Base-by-base conservation (phyloP, 352 stramenopile species). In the Blastocystis hominis region DNA sequence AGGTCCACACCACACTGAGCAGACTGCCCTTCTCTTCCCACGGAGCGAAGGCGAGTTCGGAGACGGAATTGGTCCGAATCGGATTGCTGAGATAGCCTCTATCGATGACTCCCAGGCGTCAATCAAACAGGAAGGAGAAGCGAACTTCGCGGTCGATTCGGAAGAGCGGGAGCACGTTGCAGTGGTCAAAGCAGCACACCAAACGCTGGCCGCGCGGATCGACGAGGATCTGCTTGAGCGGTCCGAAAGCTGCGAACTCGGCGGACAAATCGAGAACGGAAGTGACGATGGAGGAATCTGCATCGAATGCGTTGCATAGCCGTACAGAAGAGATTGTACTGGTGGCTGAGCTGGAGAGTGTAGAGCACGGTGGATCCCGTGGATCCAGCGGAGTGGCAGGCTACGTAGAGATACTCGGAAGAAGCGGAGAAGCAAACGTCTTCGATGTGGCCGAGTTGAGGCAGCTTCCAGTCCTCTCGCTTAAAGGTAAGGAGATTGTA, bases 331-430 rank as follows among this genome's bases (percentile, higher is more conserved):
- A 42, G 17, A 46, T 80, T 80, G 40, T 61, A 24, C 13, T 80
- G 50, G 30, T 80, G 70, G 50, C 46, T 64, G 38, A 80, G 46
- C n/a, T 69, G 50, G 20, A 84, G 44, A 38, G 55, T 68, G 38
- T 84, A 68, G 47, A 84, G 10, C 7, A 84, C 34, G 1, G 13
- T 44, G 3, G 6, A 24, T 17, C 4, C 5, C 17, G 13, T 3
- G 2, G 62, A 24, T 17, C 4, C 5, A 9, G 13, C 9, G 2
- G 62, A 13, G 30, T 3, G 15, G 62, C 72, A 84, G 10, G 38
- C 36, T n/a, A 84, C 24, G n/a, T 54, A 84, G 36, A 84, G 72
- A 30, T 30, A 68, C 40, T 84, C 30, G 20, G 72, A 63, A 50
- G 59, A 44, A 4, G 20, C 38, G 17, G 72, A 84, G 46, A 84